Evolutionary conservation across 352 stramenopile species (phyloP).

Genomic region (Globisporangium barbulae): DNA sequence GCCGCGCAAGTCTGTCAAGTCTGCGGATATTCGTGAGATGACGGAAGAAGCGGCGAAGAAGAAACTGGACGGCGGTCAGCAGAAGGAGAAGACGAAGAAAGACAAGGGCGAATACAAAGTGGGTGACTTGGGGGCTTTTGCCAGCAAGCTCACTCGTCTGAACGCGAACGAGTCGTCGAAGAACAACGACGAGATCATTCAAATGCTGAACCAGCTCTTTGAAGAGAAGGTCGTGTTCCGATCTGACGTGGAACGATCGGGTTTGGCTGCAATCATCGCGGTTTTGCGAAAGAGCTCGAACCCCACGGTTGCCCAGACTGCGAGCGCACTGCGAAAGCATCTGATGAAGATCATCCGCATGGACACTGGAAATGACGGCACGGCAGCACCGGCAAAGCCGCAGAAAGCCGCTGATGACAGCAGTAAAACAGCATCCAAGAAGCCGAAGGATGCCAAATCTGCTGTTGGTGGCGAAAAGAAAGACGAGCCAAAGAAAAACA

Average conservation of each 20-base stretch:
- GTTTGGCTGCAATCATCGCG: conserved; percentile 65
- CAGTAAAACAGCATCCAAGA: conserved; percentile 27
- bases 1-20: conserved; percentile 75
- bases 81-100: conserved; percentile 45
- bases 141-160: conserved; percentile 58
- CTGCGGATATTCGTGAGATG: conserved; percentile 69
- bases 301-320: conserved; percentile 62
- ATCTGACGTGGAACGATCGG: conserved; percentile 66
- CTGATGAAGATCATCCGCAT: conserved; percentile 64
- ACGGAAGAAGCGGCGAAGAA: conserved; percentile 67
- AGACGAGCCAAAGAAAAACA: background rate
- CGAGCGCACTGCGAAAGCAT: conserved; percentile 76
- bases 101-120: conserved; percentile 72
- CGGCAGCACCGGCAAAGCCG: conserved; percentile 17
- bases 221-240: conserved; percentile 67
- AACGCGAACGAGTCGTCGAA: conserved; percentile 67
- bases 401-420: conserved; percentile 32
- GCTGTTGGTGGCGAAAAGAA: conserved; percentile 2
- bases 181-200: conserved; percentile 70
- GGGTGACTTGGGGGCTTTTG: conserved; percentile 50
- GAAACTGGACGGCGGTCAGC: conserved; percentile 25
- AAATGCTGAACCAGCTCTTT: conserved; percentile 72
- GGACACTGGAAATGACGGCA: conserved; percentile 32
- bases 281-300: conserved; percentile 63
- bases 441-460: conserved; percentile 13